Base-by-base conservation (phyloP, 1,284 basidiomycete species). In the Taiwanofungus camphoratus region DNA sequence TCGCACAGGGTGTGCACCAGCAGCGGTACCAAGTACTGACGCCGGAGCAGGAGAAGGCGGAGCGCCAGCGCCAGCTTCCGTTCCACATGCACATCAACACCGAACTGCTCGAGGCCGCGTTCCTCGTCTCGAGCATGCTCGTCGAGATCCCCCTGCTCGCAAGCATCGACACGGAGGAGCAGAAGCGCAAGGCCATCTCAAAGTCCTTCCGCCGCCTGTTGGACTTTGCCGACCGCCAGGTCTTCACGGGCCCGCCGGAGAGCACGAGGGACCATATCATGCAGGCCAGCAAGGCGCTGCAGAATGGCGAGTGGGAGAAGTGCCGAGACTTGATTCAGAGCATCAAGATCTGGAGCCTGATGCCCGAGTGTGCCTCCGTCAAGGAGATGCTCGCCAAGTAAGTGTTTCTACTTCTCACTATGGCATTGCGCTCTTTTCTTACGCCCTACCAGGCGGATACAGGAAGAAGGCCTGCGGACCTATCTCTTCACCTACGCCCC, bases 11-110 rank as follows among this genome's bases (percentile, higher is more conserved):
- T 39, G 87, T 97, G 5, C 92, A 94, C 62, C 85, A 89, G 58
- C 92, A 94, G 62, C 80, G 92, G 39, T 97, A 88, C 76, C 88
- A 88, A 57, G 73, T 76, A 3, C 71, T 97, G 42, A 82, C 87
- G 12, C 91, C 92, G 5, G 96, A 99, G 65, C 95, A 99, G 68
- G 96, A 99, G 66, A 90, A 93, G 62, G 83, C 93, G 5, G 96
- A 99, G 66, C 90, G 93, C 56, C 89, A 93, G 55, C 80, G 95
- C 36, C 91, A 98, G 59, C 75, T 99, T 19, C 96, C 96, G 24
- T 99, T 99, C 86, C 96, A 99, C 68, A 92, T 99, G 88, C 96
- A 99, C 70, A 95, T 99, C 70, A 99, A 99, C 71, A 91, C 96
- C 12, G 96, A 99, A 67, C 73, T 99, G 21, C 75, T 99, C 49